Evolutionary conservation across 2,329 filamentous ascomycete genomes (phyloP).

Genomic region (Fusarium sp.): DNA sequence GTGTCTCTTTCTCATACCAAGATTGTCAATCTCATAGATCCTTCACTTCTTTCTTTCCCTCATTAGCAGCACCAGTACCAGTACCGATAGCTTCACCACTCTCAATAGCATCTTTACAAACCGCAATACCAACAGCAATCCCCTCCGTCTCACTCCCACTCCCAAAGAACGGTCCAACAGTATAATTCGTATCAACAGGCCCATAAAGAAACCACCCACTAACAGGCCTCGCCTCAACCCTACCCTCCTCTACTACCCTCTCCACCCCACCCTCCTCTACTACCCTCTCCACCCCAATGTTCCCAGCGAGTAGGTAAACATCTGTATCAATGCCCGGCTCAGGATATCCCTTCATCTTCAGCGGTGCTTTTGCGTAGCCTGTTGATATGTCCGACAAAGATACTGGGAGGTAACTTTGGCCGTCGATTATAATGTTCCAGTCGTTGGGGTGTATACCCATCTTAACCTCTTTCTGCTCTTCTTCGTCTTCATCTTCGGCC

Average conservation of each 20-base stretch:
- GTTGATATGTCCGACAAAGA: slow-evolving; percentile 49
- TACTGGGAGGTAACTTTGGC: slow-evolving; percentile 46
- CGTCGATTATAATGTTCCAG: slow-evolving; percentile 43
- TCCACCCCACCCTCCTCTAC: no score
- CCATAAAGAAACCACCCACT: slow-evolving; percentile 57
- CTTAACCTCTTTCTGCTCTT: not conserved
- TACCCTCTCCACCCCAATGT: no score
- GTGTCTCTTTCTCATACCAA: no score
- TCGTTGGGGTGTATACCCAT: slow-evolving; percentile 3
- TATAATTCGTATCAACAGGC: slow-evolving; percentile 47
- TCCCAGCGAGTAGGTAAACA: slow-evolving; percentile 54
- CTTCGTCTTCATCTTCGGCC: not conserved
- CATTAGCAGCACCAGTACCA: no score
- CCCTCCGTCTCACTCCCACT: slow-evolving; percentile 37
- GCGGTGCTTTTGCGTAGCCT: slow-evolving; percentile 54
- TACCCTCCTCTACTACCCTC: no score
- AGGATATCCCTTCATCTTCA: slow-evolving; percentile 52
- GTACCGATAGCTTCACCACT: no score
- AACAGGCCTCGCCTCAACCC: slow-evolving; percentile 49
- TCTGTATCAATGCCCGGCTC: slow-evolving; percentile 41
- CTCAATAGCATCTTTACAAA: not conserved
- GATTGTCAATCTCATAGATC: no score
- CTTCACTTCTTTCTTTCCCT: not conserved
- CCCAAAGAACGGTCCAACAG: slow-evolving; percentile 31
- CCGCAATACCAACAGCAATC: slow-evolving; percentile 19